Conservation (phyloP, 2,329 filamentous ascomycete genomes). For the Xylaria sp. region DNA sequence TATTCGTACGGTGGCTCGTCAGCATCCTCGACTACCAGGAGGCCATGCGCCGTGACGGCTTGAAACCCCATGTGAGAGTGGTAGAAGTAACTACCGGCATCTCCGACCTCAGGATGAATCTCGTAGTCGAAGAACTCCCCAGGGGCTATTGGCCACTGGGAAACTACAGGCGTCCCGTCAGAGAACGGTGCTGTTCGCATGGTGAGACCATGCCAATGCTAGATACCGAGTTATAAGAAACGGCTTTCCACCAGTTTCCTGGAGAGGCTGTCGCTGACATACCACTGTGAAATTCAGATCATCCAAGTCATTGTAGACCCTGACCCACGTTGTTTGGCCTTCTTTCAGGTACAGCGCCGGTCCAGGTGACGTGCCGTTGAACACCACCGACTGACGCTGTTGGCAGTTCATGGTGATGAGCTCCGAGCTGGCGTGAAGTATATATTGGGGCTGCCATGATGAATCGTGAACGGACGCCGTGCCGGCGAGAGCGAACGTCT, state of each 20-base stretch:
- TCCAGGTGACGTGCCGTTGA: conserved; percentile 58
- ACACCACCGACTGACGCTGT: conserved; percentile 48
- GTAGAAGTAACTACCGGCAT: conserved; percentile 68
- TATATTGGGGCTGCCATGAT: conserved; percentile 37
- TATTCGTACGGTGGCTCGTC: conserved; percentile 57
- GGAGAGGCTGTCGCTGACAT: conserved; percentile 23
- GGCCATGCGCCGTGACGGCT: conserved; percentile 58
- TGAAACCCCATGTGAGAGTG: conserved; percentile 70
- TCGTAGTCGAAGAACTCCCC: conserved; percentile 70
- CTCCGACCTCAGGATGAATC: conserved; percentile 52
- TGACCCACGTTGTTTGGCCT: conserved; percentile 56
- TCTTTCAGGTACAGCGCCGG: conserved; percentile 51
- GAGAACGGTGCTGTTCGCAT: conserved; percentile 64
- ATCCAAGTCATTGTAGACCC: conserved; percentile 60
- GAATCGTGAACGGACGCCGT: conserved; percentile 30
- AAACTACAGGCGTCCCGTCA: conserved; percentile 62
- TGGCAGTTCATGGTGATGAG: conserved; percentile 50
- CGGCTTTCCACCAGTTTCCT: neutral
- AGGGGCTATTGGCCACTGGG: conserved; percentile 68
- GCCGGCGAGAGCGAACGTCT: conserved; percentile 24
- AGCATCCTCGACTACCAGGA: conserved; percentile 59
- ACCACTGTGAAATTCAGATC: conserved; percentile 58
- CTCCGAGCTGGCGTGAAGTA: conserved; percentile 35
- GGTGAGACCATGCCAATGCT: conserved; percentile 71
- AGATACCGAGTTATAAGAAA: conserved; percentile 14